Conservation (phyloP, 108 stramenopile species). For the Fragilaria radians region DNA sequence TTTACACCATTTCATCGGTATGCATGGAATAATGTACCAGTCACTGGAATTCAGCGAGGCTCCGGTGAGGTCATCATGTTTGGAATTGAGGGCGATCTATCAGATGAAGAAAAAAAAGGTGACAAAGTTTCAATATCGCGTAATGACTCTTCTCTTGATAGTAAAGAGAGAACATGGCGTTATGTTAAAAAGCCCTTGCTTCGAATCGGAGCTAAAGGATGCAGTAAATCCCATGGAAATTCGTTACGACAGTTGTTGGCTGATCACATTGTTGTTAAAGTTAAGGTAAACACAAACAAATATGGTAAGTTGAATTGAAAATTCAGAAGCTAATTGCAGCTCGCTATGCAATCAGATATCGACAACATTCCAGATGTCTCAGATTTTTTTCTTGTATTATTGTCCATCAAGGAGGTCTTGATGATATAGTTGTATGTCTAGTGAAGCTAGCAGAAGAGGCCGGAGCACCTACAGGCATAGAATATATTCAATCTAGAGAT, state of each 20-base stretch:
- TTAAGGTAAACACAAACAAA: conserved; percentile 45
- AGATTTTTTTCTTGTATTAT: too few relatives aligned
- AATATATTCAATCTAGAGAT: conserved; percentile 40
- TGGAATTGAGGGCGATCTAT: too few relatives aligned
- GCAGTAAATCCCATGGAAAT: conserved; percentile 45
- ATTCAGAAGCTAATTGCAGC: too few relatives aligned
- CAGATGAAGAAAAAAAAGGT: too few relatives aligned
- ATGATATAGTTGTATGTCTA: conserved; percentile 28
- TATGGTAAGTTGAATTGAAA: conserved; percentile 29
- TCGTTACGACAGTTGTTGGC: conserved; percentile 47
- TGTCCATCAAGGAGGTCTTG: too few relatives aligned
- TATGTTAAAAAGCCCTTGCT: conserved; percentile 49
- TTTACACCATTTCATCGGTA: too few relatives aligned
- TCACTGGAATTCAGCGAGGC: too few relatives aligned
- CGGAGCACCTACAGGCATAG: conserved; percentile 38
- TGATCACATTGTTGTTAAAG: conserved; percentile 51
- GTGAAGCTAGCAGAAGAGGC: conserved; percentile 28
- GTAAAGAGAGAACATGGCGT: conserved; percentile 41
- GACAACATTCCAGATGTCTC: too few relatives aligned
- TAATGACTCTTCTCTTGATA: neutral
- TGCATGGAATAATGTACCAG: too few relatives aligned
- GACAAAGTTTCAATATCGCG: too few relatives aligned
- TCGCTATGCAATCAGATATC: too few relatives aligned
- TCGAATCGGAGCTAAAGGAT: conserved; percentile 46
- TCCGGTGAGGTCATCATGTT: too few relatives aligned